Evolutionary conservation across 1,139 yeast species (phyloP).

Genomic region (Yamadazyma aaseri): DNA sequence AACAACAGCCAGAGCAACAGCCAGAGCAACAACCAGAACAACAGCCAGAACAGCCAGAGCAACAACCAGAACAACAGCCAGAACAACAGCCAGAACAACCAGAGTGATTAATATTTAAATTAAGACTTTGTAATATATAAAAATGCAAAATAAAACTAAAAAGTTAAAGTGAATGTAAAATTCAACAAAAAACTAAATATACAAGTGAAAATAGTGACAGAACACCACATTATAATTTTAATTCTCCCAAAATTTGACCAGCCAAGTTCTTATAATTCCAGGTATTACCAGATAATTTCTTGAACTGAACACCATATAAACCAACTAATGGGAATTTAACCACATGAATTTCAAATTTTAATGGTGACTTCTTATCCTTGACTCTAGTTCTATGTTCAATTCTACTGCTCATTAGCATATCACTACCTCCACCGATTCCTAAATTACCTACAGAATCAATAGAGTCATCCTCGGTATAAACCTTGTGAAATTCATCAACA

Average conservation of each 20-base stretch:
- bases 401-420: slow-evolving; percentile 62
- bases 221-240: slow-evolving; percentile 54
- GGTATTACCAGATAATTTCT: slow-evolving; percentile 89
- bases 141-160: too few species aligned
- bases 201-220: not conserved
- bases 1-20: too few species aligned
- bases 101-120: too few species aligned
- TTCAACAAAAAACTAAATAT: not conserved
- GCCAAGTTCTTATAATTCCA: slow-evolving; percentile 97
- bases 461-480: slow-evolving; percentile 52
- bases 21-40: too few species aligned
- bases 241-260: slow-evolving; percentile 74
- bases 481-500: slow-evolving; percentile 24
- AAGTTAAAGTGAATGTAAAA: too few species aligned
- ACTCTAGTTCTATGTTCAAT: slow-evolving; percentile 42
- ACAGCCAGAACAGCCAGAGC: too few species aligned
- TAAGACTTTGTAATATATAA: too few species aligned
- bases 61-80: not conserved
- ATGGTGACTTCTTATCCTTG: slow-evolving; percentile 42
- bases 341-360: slow-evolving; percentile 87
- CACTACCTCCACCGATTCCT: slow-evolving; percentile 55
- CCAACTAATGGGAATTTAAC: slow-evolving; percentile 92
- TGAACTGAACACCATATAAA: slow-evolving; percentile 91
- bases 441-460: slow-evolving; percentile 58
- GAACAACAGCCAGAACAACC: not conserved